Base-by-base conservation (phyloP, 2,329 filamentous ascomycete species). In the Arthrinium puccinioides region DNA sequence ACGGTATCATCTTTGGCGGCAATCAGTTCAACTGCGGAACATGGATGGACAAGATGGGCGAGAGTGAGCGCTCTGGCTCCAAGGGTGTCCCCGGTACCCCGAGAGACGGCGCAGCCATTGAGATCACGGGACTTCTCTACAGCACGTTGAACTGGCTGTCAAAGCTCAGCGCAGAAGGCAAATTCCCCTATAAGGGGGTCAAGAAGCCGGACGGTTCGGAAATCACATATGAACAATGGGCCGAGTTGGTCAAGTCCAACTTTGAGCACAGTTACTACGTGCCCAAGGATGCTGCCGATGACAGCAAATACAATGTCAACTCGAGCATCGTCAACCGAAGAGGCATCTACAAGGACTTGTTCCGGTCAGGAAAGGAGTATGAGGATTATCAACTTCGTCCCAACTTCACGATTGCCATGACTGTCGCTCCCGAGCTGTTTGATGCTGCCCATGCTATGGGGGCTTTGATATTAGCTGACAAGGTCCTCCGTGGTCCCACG, bases 31-130 rank as follows among this genome's bases (percentile, higher is more conserved):
- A 98, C 61, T 98, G 94, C 52, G 92, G 92, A 36, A 98, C 92
- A 2, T 98, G 92, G 92, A 96, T 96, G 88, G 92, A 98, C 70
- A 98, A 98, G 74, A 98, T 98, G 92, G 92, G 92, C n/a, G 92
- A 98, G 61, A 95, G 88, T 44, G 79, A 85, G 46, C 85, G 82
- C 44, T 92, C 94, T 13, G 83, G 84, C 41, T 95, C 82, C 54
- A 97, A 96, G 66, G 94, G 92, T 34, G 70, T 95, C 15, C 94
- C 92, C 1, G 92, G 89, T 8, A 98, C 92, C n/a, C 92, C 92
- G 32, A 84, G 94, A 51, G 94, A 98, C 57, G 92, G 92, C 21
- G 88, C 92, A 28, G 88, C 92, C 15, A 76, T 98, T 39, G 92
- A 98, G 60, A 97, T 98, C 55, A 95, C 83, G 1, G 94, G 92